Conservation (phyloP, 164 flowering plant genomes). For the Umbellularia californica region DNA sequence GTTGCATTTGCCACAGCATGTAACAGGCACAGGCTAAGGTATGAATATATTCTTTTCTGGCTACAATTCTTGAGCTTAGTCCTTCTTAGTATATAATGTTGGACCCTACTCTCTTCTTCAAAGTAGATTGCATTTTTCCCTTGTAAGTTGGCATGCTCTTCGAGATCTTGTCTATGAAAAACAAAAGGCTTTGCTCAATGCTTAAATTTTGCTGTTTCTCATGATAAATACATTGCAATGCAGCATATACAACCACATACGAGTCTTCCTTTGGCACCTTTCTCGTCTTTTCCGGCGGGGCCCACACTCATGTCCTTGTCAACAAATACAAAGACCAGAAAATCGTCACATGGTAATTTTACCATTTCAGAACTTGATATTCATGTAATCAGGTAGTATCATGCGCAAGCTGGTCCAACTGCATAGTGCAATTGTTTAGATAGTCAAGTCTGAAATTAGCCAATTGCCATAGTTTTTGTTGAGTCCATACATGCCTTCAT, state of each 20-base stretch:
- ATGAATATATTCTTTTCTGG: background rate
- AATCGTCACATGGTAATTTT: conserved; percentile 7
- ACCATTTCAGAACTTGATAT: background rate
- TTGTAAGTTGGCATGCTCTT: background rate
- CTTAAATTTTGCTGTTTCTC: background rate
- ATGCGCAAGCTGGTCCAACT: background rate
- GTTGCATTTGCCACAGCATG: conserved; percentile 16
- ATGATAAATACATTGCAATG: background rate
- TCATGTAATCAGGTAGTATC: background rate
- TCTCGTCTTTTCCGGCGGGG: conserved; percentile 5
- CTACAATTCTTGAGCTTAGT: background rate
- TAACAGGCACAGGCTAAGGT: conserved; percentile 26
- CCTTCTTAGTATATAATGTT: background rate
- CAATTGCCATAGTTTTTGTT: background rate
- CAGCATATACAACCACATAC: conserved; percentile 21
- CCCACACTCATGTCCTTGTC: conserved; percentile 9
- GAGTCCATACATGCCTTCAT: background rate
- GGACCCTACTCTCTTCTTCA: background rate
- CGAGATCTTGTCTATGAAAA: background rate
- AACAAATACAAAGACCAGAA: background rate
- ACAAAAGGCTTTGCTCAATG: background rate
- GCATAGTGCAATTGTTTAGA: background rate
- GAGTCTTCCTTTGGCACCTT: conserved; percentile 10
- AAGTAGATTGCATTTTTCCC: background rate
- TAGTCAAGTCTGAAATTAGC: background rate